phyloP scores from a whole-genome alignment of 108 stramenopile genomes.

The Nitzschia palea region DNA sequence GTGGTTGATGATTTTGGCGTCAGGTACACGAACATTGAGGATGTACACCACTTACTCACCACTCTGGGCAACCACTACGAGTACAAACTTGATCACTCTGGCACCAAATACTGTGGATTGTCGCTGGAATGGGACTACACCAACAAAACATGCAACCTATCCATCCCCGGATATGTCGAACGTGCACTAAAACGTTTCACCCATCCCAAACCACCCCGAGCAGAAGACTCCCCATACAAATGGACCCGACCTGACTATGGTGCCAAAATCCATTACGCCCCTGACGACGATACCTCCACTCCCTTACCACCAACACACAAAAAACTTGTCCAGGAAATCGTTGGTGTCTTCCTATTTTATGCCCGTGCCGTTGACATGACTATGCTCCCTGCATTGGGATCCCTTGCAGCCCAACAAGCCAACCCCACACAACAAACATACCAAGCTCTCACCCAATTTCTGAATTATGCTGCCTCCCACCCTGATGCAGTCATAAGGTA shows the following conservation, averaged over 20 bases:
- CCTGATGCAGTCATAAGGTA: too few species aligned
- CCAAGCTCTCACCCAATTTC: too few species aligned
- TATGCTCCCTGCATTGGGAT: constrained; percentile 19
- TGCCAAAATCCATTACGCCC: constrained; percentile 31
- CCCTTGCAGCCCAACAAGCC: constrained; percentile 24
- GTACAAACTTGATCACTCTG: constrained; percentile 23
- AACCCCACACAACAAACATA: too few species aligned
- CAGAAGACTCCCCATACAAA: constrained; percentile 38
- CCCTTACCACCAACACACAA: constrained; percentile 10
- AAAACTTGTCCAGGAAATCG: constrained; percentile 40
- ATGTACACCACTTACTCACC: constrained; percentile 44
- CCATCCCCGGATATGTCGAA: constrained; percentile 46
- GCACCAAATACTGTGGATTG: constrained; percentile 28
- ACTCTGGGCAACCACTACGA: constrained; percentile 23
- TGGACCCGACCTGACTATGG: constrained; percentile 41
- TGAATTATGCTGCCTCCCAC: too few species aligned
- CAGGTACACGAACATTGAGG: constrained; percentile 32
- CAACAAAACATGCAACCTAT: constrained; percentile 25
- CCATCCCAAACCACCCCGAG: constrained; percentile 27
- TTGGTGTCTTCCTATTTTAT: constrained; percentile 32
- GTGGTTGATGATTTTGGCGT: constrained; percentile 60
- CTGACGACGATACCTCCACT: constrained; percentile 18
- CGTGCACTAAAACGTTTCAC: constrained; percentile 28
- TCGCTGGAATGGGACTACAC: constrained; percentile 32
- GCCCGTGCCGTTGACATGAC: constrained; percentile 34